Conservation (phyloP, 2,329 filamentous ascomycete species). For the Trichoderma semiorbis region DNA sequence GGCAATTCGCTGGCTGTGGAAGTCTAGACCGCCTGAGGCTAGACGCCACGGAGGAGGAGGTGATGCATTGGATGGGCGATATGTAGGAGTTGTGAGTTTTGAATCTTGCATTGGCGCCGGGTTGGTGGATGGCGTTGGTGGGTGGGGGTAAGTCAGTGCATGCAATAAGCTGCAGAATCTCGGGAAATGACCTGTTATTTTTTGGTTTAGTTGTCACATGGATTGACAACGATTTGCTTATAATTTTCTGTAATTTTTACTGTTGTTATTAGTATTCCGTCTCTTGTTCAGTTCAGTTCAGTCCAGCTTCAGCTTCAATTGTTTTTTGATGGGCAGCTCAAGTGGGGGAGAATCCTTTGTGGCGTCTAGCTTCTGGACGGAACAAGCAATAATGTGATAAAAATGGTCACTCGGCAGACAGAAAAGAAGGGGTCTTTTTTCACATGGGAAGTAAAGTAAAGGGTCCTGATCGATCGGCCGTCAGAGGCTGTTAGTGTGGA, state of each 20-base stretch:
- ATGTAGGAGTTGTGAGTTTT: neutral
- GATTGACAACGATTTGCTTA: neutral
- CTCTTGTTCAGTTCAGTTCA: neutral
- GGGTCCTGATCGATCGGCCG: neutral
- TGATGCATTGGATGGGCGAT: neutral
- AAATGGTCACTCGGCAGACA: neutral
- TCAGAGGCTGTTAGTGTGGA: conserved; percentile 1
- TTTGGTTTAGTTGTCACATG: neutral
- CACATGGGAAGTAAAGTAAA: neutral
- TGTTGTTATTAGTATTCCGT: neutral
- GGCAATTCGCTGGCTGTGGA: neutral
- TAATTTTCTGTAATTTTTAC: neutral
- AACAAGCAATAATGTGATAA: neutral
- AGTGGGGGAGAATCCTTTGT: neutral
- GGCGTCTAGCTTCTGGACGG: neutral
- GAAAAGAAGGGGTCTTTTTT: neutral
- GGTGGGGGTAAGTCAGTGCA: neutral
- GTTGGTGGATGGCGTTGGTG: neutral
- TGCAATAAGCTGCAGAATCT: neutral
- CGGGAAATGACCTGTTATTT: neutral
- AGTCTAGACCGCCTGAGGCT: conserved; percentile 2
- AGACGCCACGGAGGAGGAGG: neutral
- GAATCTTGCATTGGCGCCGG: neutral
- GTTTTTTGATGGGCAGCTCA: neutral
- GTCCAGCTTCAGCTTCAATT: neutral